phyloP scores from a whole-genome alignment of 257 asterid genomes.

The Salvia splendens region DNA sequence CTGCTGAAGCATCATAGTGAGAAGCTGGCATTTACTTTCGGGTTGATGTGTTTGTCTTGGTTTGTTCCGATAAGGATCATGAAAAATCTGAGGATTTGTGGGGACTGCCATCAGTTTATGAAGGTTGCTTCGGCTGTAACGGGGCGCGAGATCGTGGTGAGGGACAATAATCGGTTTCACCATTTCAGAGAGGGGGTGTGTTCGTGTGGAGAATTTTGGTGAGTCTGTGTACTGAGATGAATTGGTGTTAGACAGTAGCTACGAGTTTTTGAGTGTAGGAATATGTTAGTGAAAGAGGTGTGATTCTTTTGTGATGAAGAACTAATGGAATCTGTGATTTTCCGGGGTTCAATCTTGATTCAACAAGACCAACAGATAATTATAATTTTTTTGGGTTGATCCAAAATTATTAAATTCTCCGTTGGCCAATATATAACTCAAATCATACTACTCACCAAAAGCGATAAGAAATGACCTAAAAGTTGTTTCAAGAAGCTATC shows the following conservation, averaged over 20 bases:
- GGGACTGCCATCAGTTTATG: constrained; percentile 95
- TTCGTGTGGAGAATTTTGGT: constrained; percentile 94
- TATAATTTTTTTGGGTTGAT: too few species aligned
- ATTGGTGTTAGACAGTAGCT: too few species aligned
- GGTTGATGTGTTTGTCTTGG: constrained; percentile 69
- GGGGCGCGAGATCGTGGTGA: constrained; percentile 61
- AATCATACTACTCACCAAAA: too few species aligned
- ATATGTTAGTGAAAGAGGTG: too few species aligned
- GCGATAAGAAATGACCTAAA: too few species aligned
- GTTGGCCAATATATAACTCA: too few species aligned
- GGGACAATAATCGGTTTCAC: constrained; percentile 90
- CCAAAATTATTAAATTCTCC: too few species aligned
- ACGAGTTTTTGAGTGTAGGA: background rate
- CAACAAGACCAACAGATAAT: background rate
- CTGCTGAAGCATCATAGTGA: constrained; percentile 82
- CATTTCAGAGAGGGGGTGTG: constrained; percentile 71
- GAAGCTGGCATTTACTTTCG: constrained; percentile 81
- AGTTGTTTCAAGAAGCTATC: too few species aligned
- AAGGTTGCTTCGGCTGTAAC: constrained; percentile 69
- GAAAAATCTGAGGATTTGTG: constrained; percentile 92
- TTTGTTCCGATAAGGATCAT: constrained; percentile 74
- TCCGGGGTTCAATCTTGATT: background rate
- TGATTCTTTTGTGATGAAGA: background rate
- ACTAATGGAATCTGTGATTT: background rate
- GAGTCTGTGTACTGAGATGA: background rate